Evolutionary conservation across 1,284 basidiomycete species (phyloP), one percentile per base, ranked within the genome.

Genomic region (Boletus semigastroideus): DNA sequence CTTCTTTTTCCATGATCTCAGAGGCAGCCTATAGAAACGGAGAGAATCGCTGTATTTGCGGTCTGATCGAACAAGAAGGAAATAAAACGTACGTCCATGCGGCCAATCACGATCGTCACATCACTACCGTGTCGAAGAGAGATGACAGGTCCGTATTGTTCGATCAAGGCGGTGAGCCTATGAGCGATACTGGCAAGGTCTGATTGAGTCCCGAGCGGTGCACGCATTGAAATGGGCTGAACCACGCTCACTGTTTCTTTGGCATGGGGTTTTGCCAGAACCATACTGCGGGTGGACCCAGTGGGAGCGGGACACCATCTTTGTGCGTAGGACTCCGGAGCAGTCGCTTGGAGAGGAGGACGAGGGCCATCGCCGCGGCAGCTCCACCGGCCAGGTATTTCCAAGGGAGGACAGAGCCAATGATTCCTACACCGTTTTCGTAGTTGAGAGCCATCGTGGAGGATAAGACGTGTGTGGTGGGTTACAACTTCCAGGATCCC

Each of bases 1-100:
- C 64, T 36, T 70, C 55, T 37, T 68, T 70, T 48, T 72, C 72
- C 56, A 73, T 65, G 22, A 73, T 68, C 16, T 63, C 63, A 1
- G 54, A 48, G 3, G 51, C 60, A 5, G 51, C 57, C 58, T 66
- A 17, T 17, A 9, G 1, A 20, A 40, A 14, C 14, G 14, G 39
- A 22, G 22, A 22, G 25, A 25, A 4, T 25, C 2, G 39, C 25
- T 13, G 7, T n/a, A 17, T 36, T 33, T 38, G 37, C 3, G 10
- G 17, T 6, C 5, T 17, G 20, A 31, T 20, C 6, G n/a, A 47
- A 42, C 37, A 30, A 3, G 4, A 11, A 1, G 22, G 19, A 28
- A 33, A 17, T 5, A 11, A 9, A n/a, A 44, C 59, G n/a, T 36
- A 72, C 72, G 48, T 72, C 59, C 37, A 67, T 58, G 16, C 59